Evolutionary conservation across 2,329 filamentous ascomycete genomes (phyloP), one percentile per base, ranked within the genome.

Genomic region (Xenoacremonium recifei): DNA sequence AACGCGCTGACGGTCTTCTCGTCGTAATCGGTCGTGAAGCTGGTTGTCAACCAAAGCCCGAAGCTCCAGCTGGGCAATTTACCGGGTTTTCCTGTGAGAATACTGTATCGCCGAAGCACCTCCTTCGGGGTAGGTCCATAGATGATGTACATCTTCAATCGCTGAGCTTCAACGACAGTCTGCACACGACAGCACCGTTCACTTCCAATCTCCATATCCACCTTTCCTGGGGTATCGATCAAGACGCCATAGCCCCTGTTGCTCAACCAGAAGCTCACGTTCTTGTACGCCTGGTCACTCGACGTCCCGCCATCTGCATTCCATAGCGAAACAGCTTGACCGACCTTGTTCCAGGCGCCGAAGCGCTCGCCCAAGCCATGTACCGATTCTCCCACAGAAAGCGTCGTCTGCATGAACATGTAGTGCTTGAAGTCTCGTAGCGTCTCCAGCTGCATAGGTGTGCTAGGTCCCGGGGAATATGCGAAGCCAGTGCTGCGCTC

Each of bases 361-460:
- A 90, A 91, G 12, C 87, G 74, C 65, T 90, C 86, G 2, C 86
- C 87, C 4, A 90, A 73, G 0, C 87, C 86, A 61, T 88, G 85
- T 12, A 90, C 75, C 1, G 81, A 79, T 62, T 90, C 87, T 20
- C 77, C 77, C 1, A 80, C 75, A 3, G 68, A 65, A 2, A 80
- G 65, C 5, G 69, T 72, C 1, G 75, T 79, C 58, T 79, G 76
- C 21, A 75, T 73, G 54, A 80, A 79, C 50, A 79, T 72, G 60
- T 78, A 77, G 57, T 80, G 77, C 40, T 71, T 65, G 49, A 77
- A 69, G 52, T 73, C 62, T 19, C 61, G 52, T 62, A 67, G 62
- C 37, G 60, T 62, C 29, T 51, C 65, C 18, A 55, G 55, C 53
- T 59, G 62, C 54, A 62, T 62, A 25, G 56, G 64, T n/a, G 50